phyloP scores from a whole-genome alignment of 768 basidiomycete genomes.

The Suillus subaureus region DNA sequence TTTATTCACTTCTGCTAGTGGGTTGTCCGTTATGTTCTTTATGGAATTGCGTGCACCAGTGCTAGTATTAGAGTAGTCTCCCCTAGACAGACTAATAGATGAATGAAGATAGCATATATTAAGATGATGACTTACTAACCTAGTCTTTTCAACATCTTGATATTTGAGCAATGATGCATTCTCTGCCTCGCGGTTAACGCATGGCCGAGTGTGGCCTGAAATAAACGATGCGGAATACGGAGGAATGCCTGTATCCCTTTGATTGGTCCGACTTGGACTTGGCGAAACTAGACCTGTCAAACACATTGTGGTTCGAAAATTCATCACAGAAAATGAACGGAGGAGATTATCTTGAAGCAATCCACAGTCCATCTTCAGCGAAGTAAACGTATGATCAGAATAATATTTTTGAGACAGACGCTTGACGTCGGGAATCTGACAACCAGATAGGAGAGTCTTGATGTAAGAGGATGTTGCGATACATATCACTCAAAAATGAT shows the following conservation, averaged over 20 bases:
- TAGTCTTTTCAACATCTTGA: slow-evolving; percentile 1
- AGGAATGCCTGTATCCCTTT: neutral
- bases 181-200: neutral
- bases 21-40: neutral
- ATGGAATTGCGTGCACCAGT: neutral
- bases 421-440: neutral
- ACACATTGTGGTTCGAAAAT: neutral
- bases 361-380: neutral
- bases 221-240: neutral
- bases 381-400: neutral
- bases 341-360: neutral
- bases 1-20: neutral
- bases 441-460: neutral
- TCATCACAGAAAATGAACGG: neutral
- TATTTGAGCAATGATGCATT: neutral
- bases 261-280: neutral
- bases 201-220: neutral
- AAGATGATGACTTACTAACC: neutral
- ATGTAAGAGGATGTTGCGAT: neutral
- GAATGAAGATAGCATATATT: neutral
- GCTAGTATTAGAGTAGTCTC: neutral
- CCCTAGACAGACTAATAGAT: neutral
- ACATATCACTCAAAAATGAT: slow-evolving; percentile 6
- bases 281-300: neutral
- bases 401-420: neutral